phyloP scores from a whole-genome alignment of 192 early-diverging fungal species.

The Umbelopsis ramanniana region DNA sequence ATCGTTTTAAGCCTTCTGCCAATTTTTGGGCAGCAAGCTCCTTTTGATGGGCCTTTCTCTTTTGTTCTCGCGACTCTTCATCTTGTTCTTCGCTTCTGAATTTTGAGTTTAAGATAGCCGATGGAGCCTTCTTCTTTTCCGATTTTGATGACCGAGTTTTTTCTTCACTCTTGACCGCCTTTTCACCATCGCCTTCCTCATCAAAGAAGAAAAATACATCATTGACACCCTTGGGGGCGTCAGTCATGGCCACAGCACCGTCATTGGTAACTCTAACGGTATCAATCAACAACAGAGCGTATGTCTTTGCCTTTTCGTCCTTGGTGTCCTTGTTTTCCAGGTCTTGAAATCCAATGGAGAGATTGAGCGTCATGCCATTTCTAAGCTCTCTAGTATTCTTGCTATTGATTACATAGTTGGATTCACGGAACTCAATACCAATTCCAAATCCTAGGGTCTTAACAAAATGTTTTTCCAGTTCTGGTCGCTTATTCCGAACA shows the following conservation, averaged over 20 bases:
- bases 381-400: conserved; percentile 73
- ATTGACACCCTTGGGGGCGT: conserved; percentile 56
- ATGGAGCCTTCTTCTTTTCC: conserved; percentile 51
- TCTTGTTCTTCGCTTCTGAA: conserved; percentile 81
- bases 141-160: background rate
- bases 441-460: conserved; percentile 90
- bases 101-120: conserved; percentile 75
- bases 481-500: conserved; percentile 81
- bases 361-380: conserved; percentile 83
- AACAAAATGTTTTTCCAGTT: conserved; percentile 84
- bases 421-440: conserved; percentile 94
- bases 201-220: conserved; percentile 54
- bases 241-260: conserved; percentile 62
- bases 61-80: conserved; percentile 78
- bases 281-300: conserved; percentile 86
- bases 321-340: conserved; percentile 73
- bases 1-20: conserved; percentile 81
- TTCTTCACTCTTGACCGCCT: conserved; percentile 10
- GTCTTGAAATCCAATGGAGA: conserved; percentile 86
- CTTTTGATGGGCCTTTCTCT: conserved; percentile 88
- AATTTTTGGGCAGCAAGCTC: conserved; percentile 76
- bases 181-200: conserved; percentile 33
- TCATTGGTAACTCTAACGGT: conserved; percentile 77
- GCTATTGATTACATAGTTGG: conserved; percentile 73
- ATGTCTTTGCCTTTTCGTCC: conserved; percentile 78